Base-by-base conservation (phyloP, 352 stramenopile species). In the Elongisporangium prolatum region DNA sequence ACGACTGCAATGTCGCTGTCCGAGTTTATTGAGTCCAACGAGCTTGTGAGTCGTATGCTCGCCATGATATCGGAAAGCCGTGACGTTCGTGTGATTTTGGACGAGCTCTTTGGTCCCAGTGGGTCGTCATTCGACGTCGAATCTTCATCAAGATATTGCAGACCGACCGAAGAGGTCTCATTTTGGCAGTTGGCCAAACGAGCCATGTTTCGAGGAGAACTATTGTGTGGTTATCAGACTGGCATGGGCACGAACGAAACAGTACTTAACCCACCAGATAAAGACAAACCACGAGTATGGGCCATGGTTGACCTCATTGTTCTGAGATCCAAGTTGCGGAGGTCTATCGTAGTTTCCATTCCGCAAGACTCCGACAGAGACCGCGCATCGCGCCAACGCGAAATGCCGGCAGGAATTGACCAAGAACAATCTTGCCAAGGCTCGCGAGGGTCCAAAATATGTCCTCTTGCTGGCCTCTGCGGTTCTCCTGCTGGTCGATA, bases 11-110 rank as follows among this genome's bases (percentile, higher is more conserved):
- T 89, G n/a, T 69, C 71, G 24, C 71, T 90, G 4, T 93, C 81
- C 1, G 84, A 93, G 21, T 96, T 95, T 57, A 91, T 96, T 50
- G 86, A 95, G 69, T 95, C 86, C 16, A 97, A 96, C 52, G 80
- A 96, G 52, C 71, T 96, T 11, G 74, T 96, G n/a, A 88, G 73
- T 22, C 86, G 79, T 11, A 90, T 93, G 10, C 70, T 97, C 20
- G 89, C 89, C 0, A 93, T 95, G 81, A 91, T 97, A 24, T 83
- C 86, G 0, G 89, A 97, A 59, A 91, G 85, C 48, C 80, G 84
- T 22, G 77, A 92, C 40, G 88, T 97, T 6, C 85, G 90, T 16
- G 71, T 84, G 34, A 86, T 90, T 21, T 58, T 97, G 6, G 79
- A 93, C 49, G 79, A 93, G 52, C 58, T 95, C 14, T 61, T 97